A percentile compares a stretch with the other conserved stretches of the same genome.
Conservation (phyloP, 257 asterid genomes). For the Plantago major region DNA sequence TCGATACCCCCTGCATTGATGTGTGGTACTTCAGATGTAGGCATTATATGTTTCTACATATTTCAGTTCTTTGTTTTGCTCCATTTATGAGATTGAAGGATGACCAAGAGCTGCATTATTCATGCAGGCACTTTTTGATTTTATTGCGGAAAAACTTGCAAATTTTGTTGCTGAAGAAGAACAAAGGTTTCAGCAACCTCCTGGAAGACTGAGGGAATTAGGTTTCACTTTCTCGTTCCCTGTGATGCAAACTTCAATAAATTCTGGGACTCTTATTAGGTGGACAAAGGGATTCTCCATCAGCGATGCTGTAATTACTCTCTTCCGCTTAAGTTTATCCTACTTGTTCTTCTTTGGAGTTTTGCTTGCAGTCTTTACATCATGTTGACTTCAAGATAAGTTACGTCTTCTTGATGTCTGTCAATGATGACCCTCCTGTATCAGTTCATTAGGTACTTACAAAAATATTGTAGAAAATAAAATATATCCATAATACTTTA, state of each 20-base stretch:
- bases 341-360: not conserved
- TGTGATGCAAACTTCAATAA: conserved; percentile 71
- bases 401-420: no score
- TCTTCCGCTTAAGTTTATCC: conserved; percentile 16
- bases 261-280: conserved; percentile 77
- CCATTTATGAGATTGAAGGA: conserved; percentile 7
- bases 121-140: conserved; percentile 68
- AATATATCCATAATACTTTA: no score
- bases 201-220: conserved; percentile 57
- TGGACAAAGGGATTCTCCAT: conserved; percentile 93
- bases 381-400: no score
- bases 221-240: conserved; percentile 90
- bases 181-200: conserved; percentile 43
- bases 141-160: conserved; percentile 59
- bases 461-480: no score
- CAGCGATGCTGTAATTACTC: conserved; percentile 47
- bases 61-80: not conserved
- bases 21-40: conserved; percentile 64
- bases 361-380: not conserved
- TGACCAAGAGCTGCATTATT: not conserved
- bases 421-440: no score
- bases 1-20: conserved; percentile 79
- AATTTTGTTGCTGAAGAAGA: conserved; percentile 55
- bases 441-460: no score
- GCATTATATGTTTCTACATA: conserved; percentile 5